These are phyloP conservation scores for Chlorella variabilis DNA, from an alignment of 163 green algal genomes.

Conservation along the genomic window DNA sequence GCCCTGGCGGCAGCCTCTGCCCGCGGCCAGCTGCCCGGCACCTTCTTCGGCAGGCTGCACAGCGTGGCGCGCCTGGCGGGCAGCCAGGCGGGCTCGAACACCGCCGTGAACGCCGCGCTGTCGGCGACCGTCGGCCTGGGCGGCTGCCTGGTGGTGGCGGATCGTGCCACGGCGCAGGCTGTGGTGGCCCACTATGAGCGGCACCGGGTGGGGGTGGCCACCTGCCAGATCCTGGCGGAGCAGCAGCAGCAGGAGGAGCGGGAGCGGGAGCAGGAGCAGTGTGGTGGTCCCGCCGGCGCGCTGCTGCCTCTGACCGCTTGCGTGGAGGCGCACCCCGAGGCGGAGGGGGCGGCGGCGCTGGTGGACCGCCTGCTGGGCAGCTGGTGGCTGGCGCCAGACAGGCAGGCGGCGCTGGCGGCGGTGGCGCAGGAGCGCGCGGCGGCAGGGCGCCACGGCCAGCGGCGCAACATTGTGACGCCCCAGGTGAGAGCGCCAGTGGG, in stretches of 20 bases:
- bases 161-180: slow-evolving; percentile 17
- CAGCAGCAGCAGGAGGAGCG: not conserved
- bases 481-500: not conserved
- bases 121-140: slow-evolving; percentile 21
- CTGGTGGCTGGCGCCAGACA: slow-evolving; percentile 42
- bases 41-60: slow-evolving; percentile 50
- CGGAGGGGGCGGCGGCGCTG: not conserved
- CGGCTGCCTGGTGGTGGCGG: slow-evolving; percentile 48
- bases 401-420: slow-evolving; percentile 1
- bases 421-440: slow-evolving; percentile 18
- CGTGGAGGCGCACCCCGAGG: slow-evolving; percentile 8
- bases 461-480: slow-evolving; percentile 43
- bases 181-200: slow-evolving; percentile 49
- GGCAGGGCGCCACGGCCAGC: not conserved
- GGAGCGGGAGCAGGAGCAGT: not conserved
- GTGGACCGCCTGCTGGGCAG: slow-evolving; percentile 24
- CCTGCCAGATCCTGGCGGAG: slow-evolving; percentile 67
- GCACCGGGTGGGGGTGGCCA: slow-evolving; percentile 52
- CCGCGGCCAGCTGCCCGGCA: slow-evolving; percentile 13
- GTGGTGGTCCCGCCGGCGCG: not conserved
- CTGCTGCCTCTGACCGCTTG: slow-evolving; percentile 27
- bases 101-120: slow-evolving; percentile 58
- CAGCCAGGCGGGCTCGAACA: not conserved
- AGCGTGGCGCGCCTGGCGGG: slow-evolving; percentile 46
- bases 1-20: not conserved